Evolutionary conservation across 495 filamentous ascomycete genomes (phyloP).

Genomic region (Xylaria scruposa): DNA sequence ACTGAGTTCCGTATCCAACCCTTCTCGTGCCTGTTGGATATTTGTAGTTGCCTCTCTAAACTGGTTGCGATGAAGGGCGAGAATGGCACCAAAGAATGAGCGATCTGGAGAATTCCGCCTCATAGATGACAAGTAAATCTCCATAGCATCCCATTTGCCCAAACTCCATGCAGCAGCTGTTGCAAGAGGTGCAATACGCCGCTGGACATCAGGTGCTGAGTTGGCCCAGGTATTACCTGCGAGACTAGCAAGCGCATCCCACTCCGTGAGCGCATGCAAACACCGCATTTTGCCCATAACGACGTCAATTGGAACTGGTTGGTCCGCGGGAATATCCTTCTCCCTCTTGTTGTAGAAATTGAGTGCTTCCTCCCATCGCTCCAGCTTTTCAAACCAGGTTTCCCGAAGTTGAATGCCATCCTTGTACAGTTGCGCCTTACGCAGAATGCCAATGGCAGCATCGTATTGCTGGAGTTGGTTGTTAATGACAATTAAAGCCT

Average conservation of each 20-base stretch:
- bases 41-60: slow-evolving; percentile 85
- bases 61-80: slow-evolving; percentile 91
- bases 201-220: slow-evolving; percentile 80
- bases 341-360: slow-evolving; percentile 83
- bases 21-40: slow-evolving; percentile 90
- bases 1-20: slow-evolving; percentile 91
- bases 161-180: slow-evolving; percentile 98
- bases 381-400: slow-evolving; percentile 98
- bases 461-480: slow-evolving; percentile 98
- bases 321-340: slow-evolving; percentile 66
- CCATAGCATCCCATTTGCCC: slow-evolving; percentile 97
- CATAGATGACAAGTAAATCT: slow-evolving; percentile 93
- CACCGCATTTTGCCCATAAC: slow-evolving; percentile 99
- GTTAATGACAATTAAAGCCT: slow-evolving; percentile 97
- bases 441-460: slow-evolving; percentile 94
- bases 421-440: slow-evolving; percentile 91
- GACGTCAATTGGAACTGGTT: slow-evolving; percentile 78
- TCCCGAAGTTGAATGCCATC: slow-evolving; percentile 91
- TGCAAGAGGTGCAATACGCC: slow-evolving; percentile 87
- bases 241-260: slow-evolving; percentile 86
- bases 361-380: slow-evolving; percentile 98
- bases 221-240: slow-evolving; percentile 93
- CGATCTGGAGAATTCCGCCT: slow-evolving; percentile 89
- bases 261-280: slow-evolving; percentile 95
- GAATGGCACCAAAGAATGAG: slow-evolving; percentile 95